These are phyloP conservation scores for Cronartium quercuum DNA, from an alignment of 1,284 basidiomycete species.

Conservation along the genomic window DNA sequence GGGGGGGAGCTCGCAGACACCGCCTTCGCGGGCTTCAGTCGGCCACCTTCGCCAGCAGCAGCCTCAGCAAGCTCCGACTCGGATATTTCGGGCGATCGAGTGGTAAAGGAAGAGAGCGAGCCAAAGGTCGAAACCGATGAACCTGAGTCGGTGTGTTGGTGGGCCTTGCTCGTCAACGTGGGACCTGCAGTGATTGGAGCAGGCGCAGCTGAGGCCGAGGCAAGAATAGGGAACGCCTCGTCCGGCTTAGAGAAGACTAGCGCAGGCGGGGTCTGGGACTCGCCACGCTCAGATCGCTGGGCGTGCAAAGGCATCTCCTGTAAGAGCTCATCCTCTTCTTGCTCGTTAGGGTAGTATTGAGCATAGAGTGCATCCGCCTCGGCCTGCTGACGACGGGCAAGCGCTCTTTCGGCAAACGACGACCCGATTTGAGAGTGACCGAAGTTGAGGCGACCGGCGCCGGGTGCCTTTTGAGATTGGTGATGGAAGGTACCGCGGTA, in stretches of 20 bases:
- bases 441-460: conserved; percentile 17
- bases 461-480: not conserved
- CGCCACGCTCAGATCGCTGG: not conserved
- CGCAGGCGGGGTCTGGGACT: conserved; percentile 15
- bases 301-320: conserved; percentile 1
- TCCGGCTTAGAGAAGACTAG: conserved; percentile 28
- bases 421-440: conserved; percentile 18
- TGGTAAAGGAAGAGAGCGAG: not conserved
- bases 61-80: not conserved
- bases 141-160: not conserved
- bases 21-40: not conserved
- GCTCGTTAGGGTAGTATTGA: conserved; percentile 20
- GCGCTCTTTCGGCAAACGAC: conserved; percentile 16
- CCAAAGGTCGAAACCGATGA: not conserved
- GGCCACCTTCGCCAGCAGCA: conserved; percentile 3
- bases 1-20: not conserved
- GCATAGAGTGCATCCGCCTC: conserved; percentile 19
- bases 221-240: conserved; percentile 19
- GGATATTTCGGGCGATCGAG: not conserved
- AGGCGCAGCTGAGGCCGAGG: not conserved
- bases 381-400: conserved; percentile 27
- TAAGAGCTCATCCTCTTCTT: conserved; percentile 31
- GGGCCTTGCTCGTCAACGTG: not conserved
- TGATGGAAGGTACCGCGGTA: conserved; percentile 12
- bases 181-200: not conserved